Percentiles rank a stretch among this genome's conserved stretches.
phyloP scores from a whole-genome alignment of 306 rosid species.

The Arachis hypogaea region DNA sequence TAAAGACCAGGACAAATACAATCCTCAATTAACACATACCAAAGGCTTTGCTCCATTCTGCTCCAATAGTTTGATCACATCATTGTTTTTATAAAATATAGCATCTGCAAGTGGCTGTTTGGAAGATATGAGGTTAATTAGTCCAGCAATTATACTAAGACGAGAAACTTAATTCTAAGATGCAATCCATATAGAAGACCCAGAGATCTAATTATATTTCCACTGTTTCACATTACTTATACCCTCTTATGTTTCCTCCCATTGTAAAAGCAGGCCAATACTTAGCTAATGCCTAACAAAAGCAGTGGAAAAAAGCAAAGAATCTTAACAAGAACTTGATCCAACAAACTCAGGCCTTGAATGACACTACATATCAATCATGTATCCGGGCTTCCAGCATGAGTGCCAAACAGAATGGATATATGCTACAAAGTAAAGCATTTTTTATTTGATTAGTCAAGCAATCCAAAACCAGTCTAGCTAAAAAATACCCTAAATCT shows the following conservation, averaged over 20 bases:
- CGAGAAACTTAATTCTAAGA: constrained; percentile 4
- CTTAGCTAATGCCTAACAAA: background rate
- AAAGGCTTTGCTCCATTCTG: constrained; percentile 86
- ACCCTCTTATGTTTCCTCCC: background rate
- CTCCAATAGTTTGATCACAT: constrained; percentile 84
- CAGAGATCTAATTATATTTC: constrained; percentile 16
- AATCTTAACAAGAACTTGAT: background rate
- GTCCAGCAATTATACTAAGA: constrained; percentile 20
- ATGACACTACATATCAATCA: constrained; percentile 3
- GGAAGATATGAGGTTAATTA: constrained; percentile 33
- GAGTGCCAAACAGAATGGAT: background rate
- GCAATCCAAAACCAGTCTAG: constrained; percentile 4
- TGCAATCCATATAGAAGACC: constrained; percentile 33
- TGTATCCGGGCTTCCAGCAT: background rate
- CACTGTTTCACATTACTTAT: background rate
- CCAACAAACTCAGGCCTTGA: constrained; percentile 10
- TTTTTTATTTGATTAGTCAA: background rate
- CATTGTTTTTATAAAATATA: constrained; percentile 62
- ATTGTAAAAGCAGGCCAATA: background rate
- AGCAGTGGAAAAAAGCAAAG: constrained; percentile 1
- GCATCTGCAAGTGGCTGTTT: constrained; percentile 98
- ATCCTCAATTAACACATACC: constrained; percentile 53
- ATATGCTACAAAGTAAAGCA: constrained; percentile 14
- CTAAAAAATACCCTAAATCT: background rate
- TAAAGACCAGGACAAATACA: constrained; percentile 23